Base-by-base conservation (phyloP, 768 basidiomycete genomes). In the Suillus tomentosus region DNA sequence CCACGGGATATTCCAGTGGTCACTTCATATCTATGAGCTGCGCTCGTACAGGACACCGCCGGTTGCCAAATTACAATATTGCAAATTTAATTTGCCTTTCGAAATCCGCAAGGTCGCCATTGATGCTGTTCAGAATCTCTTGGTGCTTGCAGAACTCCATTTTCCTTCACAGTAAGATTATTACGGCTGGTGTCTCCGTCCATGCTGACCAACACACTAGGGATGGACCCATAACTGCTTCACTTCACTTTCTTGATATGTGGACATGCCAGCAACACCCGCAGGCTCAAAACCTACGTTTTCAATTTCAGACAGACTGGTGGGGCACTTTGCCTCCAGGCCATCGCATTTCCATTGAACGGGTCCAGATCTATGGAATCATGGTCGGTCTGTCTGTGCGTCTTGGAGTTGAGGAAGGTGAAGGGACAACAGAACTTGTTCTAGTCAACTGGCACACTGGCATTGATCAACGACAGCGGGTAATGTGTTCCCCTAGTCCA, bases 191-290 rank as follows among this genome's bases (percentile, higher is more conserved):
- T 22, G 3, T 10, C 8, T 62, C n/a, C 5, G 24, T 17, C 17
- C 24, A 40, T 27, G 22, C 39, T 58, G 56, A 58, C 24, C 9
- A 19, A 17, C 17, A 58, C 10, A 9, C 56, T 66, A 76, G 74
- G 53, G 71, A 69, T 60, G 68, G 68, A 3, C 69, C 73, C 17
- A 73, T 73, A 60, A 64, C 61, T 17, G 66, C 70, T 65, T 62
- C 66, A 19, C 51, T 88, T 66, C 84, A 84, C 66, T 79, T 88
- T 63, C 82, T 85, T 64, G 78, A 86, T 70, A 72, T 87, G 59
- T 83, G 82, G 77, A 78, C 77, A n/a, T 85, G 84, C 64, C 82
- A 79, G 62, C 84, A 84, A 68, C 86, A 88, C 68, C 77, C 81
- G 37, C 76, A 73, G 58, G 81, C 84, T 36, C 50, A 66, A 45